Conservation (phyloP, 176 grass and related monocot species). For the Dendrocalamus sinicus region DNA sequence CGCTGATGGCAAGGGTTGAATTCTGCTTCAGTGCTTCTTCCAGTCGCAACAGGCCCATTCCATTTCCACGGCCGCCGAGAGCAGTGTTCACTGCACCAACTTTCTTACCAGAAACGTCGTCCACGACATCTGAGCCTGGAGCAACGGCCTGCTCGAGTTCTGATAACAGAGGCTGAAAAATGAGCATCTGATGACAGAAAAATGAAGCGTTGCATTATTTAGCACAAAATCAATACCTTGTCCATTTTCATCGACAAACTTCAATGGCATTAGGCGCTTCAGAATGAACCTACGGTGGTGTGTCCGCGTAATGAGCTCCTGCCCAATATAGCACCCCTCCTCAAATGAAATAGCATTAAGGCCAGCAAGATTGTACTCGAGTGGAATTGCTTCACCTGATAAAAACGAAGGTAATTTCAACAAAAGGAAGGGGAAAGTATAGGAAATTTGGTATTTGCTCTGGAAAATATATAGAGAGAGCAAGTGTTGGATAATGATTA, state of each 20-base stretch:
- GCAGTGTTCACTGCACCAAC: constrained; percentile 66
- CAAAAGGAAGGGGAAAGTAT: background rate
- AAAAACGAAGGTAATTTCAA: background rate
- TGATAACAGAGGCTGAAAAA: constrained; percentile 27
- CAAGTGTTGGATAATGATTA: background rate
- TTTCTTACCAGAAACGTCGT: constrained; percentile 63
- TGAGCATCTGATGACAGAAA: background rate
- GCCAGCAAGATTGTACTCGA: constrained; percentile 82
- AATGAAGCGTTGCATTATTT: background rate
- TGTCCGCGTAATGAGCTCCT: constrained; percentile 91
- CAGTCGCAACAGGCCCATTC: constrained; percentile 70
- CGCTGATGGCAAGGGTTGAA: constrained; percentile 45
- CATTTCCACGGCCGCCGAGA: constrained; percentile 63
- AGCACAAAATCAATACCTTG: constrained; percentile 50
- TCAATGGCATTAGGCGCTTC: constrained; percentile 80
- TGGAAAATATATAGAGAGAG: background rate
- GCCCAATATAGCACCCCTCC: constrained; percentile 95
- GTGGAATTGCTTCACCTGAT: constrained; percentile 86
- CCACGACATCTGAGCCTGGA: constrained; percentile 69
- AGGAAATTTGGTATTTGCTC: background rate
- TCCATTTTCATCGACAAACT: constrained; percentile 57
- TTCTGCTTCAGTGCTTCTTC: constrained; percentile 60
- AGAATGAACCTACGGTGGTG: constrained; percentile 91
- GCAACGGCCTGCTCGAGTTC: constrained; percentile 59
- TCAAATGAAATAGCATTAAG: constrained; percentile 97